Evolutionary conservation across 257 asterid genomes (phyloP), one percentile per base, ranked within the genome.

Genomic region (Solanum ossicruentum): DNA sequence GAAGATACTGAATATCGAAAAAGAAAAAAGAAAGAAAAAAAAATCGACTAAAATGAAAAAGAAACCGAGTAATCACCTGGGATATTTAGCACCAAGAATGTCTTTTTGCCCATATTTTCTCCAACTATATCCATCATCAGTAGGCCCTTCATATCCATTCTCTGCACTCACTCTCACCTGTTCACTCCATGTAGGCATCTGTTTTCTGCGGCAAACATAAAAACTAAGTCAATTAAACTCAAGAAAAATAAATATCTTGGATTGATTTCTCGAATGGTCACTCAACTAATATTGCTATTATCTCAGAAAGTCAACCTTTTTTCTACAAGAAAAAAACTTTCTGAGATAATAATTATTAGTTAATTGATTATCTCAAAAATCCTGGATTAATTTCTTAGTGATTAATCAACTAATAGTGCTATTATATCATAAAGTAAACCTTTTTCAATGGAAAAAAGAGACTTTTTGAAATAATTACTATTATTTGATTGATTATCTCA

Each of bases 61-160:
- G 80, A 52, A 73, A 86, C 32, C 52, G 69, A 69, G n/a, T 75
- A 56, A 17, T 81, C 47, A 88, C 92, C 92, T 89, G 43, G 93
- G 92, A 84, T 88, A 84, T 81, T 87, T 91, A 26, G 94, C 92
- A 84, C 94, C 92, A 83, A 91, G 84, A 81, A 91, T 91, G 87
- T 91, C 92, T 71, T 91, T 91, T 83, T 91, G 94, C 9, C 94
- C 94, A 66, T 96, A 96, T 84, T 95, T 95, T 80, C 98, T 93
- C 99, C 99, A 96, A 86, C 95, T 93, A 83, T 84, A 91, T 55
- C 98, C 95, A 67, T 95, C 98, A 57, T 91, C 97, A 70, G 89
- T 81, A 21, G 98, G 98, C 52, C 97, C 98, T 91, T 96, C 96
- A 41, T 86, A 89, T 83, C 96, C 97, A 84, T 87, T 93, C 4